Evolutionary conservation across 768 basidiomycete species (phyloP).

Genomic region (Agaricus subrufescens): DNA sequence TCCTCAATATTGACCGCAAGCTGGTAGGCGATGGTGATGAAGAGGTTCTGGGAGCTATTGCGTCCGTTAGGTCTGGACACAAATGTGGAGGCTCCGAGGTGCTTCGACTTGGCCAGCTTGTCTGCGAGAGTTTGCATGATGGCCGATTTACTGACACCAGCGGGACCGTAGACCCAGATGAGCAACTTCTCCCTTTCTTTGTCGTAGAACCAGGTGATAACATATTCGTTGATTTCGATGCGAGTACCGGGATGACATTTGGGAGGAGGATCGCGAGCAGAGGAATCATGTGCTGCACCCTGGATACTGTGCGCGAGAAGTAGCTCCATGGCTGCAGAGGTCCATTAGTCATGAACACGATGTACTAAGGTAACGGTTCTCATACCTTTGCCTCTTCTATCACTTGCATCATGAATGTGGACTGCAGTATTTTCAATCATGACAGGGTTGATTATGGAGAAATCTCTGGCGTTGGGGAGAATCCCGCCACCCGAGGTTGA

Average conservation of each 20-base stretch:
- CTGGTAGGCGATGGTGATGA: constrained; percentile 2
- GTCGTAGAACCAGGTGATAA: neutral
- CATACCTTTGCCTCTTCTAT: too few species aligned
- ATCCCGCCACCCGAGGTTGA: too few species aligned
- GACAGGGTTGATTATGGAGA: too few species aligned
- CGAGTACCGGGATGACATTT: neutral
- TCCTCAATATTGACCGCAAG: neutral
- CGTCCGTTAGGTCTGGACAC: neutral
- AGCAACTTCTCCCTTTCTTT: neutral
- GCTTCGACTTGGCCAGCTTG: neutral
- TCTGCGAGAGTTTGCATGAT: constrained; percentile 5
- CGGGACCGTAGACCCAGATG: constrained; percentile 6
- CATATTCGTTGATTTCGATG: neutral
- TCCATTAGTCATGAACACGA: too few species aligned
- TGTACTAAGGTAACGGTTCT: too few species aligned
- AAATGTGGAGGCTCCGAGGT: constrained; percentile 3
- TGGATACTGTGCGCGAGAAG: neutral
- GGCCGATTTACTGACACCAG: constrained; percentile 8
- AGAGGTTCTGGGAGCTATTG: neutral
- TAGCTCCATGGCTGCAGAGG: neutral
- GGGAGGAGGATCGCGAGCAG: neutral
- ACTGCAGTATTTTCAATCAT: too few species aligned
- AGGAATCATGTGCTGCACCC: neutral
- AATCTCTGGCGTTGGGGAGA: too few species aligned
- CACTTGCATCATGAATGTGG: too few species aligned